Evolutionary conservation across 352 stramenopile species (phyloP).

Genomic region (Phytophthora boehmeriae): DNA sequence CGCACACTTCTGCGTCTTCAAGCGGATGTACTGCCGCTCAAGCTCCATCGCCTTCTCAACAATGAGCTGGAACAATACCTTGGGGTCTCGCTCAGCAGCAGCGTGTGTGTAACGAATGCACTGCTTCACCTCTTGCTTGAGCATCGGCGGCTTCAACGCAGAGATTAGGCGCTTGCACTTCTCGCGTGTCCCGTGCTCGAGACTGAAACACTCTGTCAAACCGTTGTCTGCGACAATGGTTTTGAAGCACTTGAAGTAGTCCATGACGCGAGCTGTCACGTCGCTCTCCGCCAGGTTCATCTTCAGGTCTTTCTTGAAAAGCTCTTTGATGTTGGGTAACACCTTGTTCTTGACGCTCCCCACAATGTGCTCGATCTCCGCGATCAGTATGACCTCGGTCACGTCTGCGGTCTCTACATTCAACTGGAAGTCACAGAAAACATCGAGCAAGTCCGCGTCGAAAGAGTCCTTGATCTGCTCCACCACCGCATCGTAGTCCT

Average conservation of each 20-base stretch:
- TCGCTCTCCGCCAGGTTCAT: slow-evolving; percentile 11
- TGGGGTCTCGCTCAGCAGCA: not conserved
- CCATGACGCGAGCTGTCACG: slow-evolving; percentile 10
- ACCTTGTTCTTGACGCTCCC: not conserved
- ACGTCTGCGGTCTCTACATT: not conserved
- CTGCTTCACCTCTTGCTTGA: slow-evolving; percentile 20
- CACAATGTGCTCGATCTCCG: not conserved
- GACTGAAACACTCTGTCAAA: slow-evolving; percentile 1
- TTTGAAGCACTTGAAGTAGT: slow-evolving; percentile 14
- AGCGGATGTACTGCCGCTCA: too few species aligned
- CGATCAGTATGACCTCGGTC: not conserved
- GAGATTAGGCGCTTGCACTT: slow-evolving; percentile 14
- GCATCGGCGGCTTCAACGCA: not conserved
- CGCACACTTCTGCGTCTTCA: slow-evolving; percentile 8
- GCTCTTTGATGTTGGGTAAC: not conserved
- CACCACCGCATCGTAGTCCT: not conserved
- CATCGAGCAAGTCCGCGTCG: not conserved
- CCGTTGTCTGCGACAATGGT: slow-evolving; percentile 5
- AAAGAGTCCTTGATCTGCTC: not conserved
- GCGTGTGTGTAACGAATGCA: slow-evolving; percentile 1
- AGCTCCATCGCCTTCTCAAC: slow-evolving; percentile 9
- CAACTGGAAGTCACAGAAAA: not conserved
- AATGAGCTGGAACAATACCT: slow-evolving; percentile 11
- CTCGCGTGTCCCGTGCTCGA: not conserved
- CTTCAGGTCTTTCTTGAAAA: too few species aligned